A percentile compares a stretch with the other conserved stretches of the same genome.
Evolutionary conservation across 768 basidiomycete genomes (phyloP).

Genomic region (Psilocybe tampanensis): DNA sequence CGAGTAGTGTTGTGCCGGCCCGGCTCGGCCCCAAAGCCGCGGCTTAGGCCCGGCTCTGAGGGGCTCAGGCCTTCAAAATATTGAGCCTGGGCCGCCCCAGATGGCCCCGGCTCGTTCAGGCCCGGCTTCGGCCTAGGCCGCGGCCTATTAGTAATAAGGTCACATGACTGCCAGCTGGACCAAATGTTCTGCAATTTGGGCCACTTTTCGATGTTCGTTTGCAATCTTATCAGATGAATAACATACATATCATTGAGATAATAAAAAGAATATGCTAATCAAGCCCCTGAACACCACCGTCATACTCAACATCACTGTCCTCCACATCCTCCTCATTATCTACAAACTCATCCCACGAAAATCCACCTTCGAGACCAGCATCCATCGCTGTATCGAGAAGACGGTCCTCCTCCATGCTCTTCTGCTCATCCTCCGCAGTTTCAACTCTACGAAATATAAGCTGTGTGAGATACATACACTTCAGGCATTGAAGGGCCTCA

Average conservation of each 20-base stretch:
- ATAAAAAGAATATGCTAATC: neutral
- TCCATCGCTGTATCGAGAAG: no score
- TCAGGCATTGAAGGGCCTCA: no score
- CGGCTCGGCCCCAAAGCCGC: slow-evolving; percentile 21
- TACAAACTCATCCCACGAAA: slow-evolving; percentile 8
- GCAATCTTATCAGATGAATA: no score
- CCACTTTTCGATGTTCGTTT: no score
- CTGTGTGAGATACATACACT: slow-evolving; percentile 21
- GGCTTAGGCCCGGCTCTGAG: slow-evolving; percentile 25
- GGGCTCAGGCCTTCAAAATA: slow-evolving; percentile 22
- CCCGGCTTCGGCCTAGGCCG: slow-evolving; percentile 1
- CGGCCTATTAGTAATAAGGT: neutral
- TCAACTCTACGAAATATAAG: slow-evolving; percentile 26
- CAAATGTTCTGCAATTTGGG: no score
- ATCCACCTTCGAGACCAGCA: no score
- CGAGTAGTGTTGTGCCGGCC: slow-evolving; percentile 21
- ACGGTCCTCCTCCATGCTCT: slow-evolving; percentile 1
- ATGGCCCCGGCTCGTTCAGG: neutral
- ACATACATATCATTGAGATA: neutral
- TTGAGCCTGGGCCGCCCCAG: neutral
- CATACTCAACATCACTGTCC: no score
- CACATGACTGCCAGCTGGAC: no score
- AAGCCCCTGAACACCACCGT: no score
- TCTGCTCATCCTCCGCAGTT: neutral
- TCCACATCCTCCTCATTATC: slow-evolving; percentile 11